Conservation (phyloP, 805 yeast species). For the Metschnikowia hibisci region DNA sequence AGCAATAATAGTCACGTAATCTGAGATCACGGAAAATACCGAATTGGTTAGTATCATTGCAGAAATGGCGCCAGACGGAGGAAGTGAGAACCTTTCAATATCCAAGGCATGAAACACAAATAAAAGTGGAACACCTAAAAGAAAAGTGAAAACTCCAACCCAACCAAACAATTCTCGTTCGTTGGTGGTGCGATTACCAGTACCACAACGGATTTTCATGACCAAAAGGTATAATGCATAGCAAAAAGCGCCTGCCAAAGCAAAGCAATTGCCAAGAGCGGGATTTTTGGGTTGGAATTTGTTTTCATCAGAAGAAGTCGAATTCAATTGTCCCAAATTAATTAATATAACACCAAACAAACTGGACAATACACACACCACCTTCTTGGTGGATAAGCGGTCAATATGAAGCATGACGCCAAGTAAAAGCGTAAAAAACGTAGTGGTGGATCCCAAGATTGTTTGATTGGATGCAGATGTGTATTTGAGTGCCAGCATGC, state of each 20-base stretch:
- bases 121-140: constrained; percentile 39
- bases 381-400: constrained; percentile 37
- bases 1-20: constrained; percentile 48
- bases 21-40: constrained; percentile 45
- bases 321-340: constrained; percentile 23
- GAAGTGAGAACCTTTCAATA: constrained; percentile 40
- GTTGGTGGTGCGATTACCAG: constrained; percentile 39
- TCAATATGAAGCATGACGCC: constrained; percentile 43
- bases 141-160: constrained; percentile 42
- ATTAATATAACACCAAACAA: constrained; percentile 45
- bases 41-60: constrained; percentile 40
- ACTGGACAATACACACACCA: constrained; percentile 42
- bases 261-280: constrained; percentile 42
- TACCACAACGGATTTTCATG: constrained; percentile 44
- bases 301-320: constrained; percentile 11
- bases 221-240: constrained; percentile 44
- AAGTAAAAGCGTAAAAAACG: constrained; percentile 46
- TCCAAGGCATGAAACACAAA: constrained; percentile 32
- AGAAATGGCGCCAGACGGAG: constrained; percentile 31
- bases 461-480: constrained; percentile 54
- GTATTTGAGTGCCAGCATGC: constrained; percentile 41
- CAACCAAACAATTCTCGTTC: constrained; percentile 46
- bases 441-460: constrained; percentile 47
- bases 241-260: constrained; percentile 43
- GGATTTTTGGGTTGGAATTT: constrained; percentile 36